Conservation (phyloP, 1,139 yeast species). For the Yamadazyma triangularis region DNA sequence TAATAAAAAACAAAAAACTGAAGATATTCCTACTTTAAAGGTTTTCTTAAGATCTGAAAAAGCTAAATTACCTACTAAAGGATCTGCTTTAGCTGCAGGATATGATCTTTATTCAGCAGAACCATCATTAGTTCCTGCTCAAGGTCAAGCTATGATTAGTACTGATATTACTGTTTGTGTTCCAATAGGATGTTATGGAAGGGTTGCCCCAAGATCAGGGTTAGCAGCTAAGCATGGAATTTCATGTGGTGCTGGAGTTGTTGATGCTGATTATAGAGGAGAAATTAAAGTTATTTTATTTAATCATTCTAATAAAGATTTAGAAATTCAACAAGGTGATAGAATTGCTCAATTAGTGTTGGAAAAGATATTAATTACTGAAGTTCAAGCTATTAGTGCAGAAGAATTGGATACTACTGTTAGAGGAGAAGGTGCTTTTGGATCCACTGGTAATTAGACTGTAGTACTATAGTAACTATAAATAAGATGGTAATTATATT, state of each 20-base stretch:
- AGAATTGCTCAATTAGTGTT: conserved; percentile 86
- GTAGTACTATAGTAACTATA: conserved; percentile 22
- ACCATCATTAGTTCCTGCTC: conserved; percentile 64
- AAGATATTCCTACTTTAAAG: conserved; percentile 42
- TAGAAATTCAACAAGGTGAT: conserved; percentile 51
- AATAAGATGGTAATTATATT: too few relatives aligned
- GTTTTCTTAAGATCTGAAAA: conserved; percentile 70
- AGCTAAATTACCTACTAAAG: conserved; percentile 88
- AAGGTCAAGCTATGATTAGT: conserved; percentile 79
- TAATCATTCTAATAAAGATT: conserved; percentile 58
- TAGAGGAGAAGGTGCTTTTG: conserved; percentile 94
- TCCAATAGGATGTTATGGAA: conserved; percentile 90
- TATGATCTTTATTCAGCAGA: conserved; percentile 85
- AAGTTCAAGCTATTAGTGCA: conserved; percentile 55
- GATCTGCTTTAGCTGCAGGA: conserved; percentile 90
- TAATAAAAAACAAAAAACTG: conserved; percentile 26
- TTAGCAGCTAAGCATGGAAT: conserved; percentile 93
- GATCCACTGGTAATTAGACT: conserved; percentile 68
- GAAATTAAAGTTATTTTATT: conserved; percentile 85
- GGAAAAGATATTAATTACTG: conserved; percentile 81
- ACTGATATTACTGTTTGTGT: conserved; percentile 87
- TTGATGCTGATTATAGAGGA: conserved; percentile 96
- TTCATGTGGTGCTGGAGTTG: conserved; percentile 95
- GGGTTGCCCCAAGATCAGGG: conserved; percentile 97
- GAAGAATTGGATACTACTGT: conserved; percentile 58